These are phyloP conservation scores for Pseudocercospora vitis DNA, from an alignment of 2,329 filamentous ascomycete species.

Conservation along the genomic window DNA sequence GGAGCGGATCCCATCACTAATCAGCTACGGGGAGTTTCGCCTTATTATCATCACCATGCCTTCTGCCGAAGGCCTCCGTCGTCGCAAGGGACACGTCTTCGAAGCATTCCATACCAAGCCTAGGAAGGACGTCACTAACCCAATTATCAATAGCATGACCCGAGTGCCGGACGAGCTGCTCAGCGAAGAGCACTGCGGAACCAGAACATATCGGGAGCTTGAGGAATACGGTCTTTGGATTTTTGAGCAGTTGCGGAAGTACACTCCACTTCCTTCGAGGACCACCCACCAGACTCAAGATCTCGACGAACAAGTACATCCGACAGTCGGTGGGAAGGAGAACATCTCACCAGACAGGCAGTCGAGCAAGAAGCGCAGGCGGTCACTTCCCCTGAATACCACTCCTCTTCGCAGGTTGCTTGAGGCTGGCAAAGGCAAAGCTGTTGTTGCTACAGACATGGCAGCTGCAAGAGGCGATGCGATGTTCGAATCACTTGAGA, in stretches of 20 bases:
- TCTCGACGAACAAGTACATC: neutral
- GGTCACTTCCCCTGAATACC: neutral
- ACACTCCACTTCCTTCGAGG: neutral
- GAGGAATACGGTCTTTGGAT: slow-evolving; percentile 4
- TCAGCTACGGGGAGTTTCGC: slow-evolving; percentile 10
- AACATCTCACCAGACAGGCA: neutral
- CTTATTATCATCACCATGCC: slow-evolving; percentile 10
- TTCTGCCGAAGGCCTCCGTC: neutral
- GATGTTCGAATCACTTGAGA: slow-evolving; percentile 16
- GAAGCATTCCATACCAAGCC: slow-evolving; percentile 14
- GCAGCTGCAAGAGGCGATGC: neutral
- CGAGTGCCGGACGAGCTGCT: slow-evolving; percentile 2
- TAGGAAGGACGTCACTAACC: neutral
- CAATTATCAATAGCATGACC: neutral
- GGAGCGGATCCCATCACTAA: neutral
- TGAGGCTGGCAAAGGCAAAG: neutral
- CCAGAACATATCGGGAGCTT: slow-evolving; percentile 5
- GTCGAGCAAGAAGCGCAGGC: neutral
- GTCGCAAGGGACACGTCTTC: slow-evolving; percentile 7
- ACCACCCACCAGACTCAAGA: neutral
- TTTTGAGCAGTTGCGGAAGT: slow-evolving; percentile 8
- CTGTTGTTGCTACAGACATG: neutral
- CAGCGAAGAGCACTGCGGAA: slow-evolving; percentile 3
- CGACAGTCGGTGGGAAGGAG: neutral
- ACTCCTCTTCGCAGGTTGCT: slow-evolving; percentile 42